phyloP scores from a whole-genome alignment of 2,329 filamentous ascomycete species.

The Beauveria brongniartii region DNA sequence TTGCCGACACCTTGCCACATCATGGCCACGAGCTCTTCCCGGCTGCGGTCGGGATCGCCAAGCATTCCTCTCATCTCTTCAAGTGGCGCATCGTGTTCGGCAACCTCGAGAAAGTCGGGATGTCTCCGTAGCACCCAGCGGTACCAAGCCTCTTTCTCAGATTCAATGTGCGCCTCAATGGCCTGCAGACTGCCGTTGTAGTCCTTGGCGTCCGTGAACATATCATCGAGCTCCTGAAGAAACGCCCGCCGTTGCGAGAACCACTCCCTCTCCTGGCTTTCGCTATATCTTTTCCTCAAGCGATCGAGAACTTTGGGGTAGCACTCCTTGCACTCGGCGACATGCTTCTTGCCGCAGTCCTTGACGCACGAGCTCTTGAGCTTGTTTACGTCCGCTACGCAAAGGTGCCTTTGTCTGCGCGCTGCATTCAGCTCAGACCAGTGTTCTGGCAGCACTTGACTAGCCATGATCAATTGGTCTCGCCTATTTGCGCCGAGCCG shows the following conservation, averaged over 20 bases:
- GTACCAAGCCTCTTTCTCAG: slow-evolving; percentile 47
- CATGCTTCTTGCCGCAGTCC: slow-evolving; percentile 34
- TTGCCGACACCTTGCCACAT: slow-evolving; percentile 30
- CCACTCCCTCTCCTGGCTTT: slow-evolving; percentile 38
- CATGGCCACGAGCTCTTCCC: slow-evolving; percentile 28
- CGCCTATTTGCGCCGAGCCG: background rate
- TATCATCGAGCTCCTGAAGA: slow-evolving; percentile 38
- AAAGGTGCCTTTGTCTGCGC: slow-evolving; percentile 25
- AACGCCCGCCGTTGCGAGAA: slow-evolving; percentile 42
- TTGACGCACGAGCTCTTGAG: slow-evolving; percentile 35
- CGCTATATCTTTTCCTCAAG: slow-evolving; percentile 30
- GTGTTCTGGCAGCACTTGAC: slow-evolving; percentile 27
- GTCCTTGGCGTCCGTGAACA: slow-evolving; percentile 40
- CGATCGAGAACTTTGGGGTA: slow-evolving; percentile 39
- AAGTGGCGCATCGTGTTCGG: slow-evolving; percentile 20
- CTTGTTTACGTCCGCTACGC: slow-evolving; percentile 32
- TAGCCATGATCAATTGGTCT: slow-evolving; percentile 4
- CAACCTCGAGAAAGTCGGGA: slow-evolving; percentile 29
- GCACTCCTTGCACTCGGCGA: slow-evolving; percentile 40
- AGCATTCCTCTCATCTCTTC: slow-evolving; percentile 28
- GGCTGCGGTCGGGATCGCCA: slow-evolving; percentile 28
- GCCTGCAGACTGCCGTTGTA: slow-evolving; percentile 33
- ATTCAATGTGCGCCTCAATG: slow-evolving; percentile 42
- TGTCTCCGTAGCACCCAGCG: slow-evolving; percentile 34
- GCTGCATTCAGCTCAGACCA: slow-evolving; percentile 31